Evolutionary conservation across 139 green algal species (phyloP).

Genomic region (Microglena sp.): DNA sequence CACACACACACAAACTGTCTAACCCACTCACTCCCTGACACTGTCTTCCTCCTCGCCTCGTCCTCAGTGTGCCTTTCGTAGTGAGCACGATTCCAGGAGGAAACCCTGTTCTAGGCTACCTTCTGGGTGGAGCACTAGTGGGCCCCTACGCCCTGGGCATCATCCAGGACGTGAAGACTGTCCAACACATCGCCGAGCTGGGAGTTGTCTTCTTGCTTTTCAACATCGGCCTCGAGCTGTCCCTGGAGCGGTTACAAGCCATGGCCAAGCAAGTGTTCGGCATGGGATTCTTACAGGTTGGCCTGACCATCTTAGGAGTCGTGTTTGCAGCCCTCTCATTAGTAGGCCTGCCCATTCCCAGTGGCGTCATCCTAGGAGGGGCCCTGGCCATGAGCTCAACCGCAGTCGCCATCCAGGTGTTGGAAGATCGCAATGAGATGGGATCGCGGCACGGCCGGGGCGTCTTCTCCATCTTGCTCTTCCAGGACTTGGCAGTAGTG

Average conservation of each 20-base stretch:
- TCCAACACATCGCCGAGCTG: slow-evolving; percentile 88
- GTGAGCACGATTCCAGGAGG: slow-evolving; percentile 80
- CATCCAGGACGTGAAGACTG: slow-evolving; percentile 60
- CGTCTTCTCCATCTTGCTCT: slow-evolving; percentile 92
- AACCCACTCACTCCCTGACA: too few species aligned
- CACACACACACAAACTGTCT: too few species aligned
- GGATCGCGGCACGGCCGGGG: slow-evolving; percentile 84
- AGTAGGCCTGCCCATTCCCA: slow-evolving; percentile 49
- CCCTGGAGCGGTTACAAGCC: slow-evolving; percentile 80
- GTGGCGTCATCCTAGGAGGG: slow-evolving; percentile 84
- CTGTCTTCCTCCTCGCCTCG: too few species aligned
- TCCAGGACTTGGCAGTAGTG: slow-evolving; percentile 97
- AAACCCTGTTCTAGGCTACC: slow-evolving; percentile 89
- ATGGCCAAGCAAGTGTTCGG: slow-evolving; percentile 99
- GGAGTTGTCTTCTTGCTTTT: slow-evolving; percentile 95
- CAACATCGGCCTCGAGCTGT: slow-evolving; percentile 96
- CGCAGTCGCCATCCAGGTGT: slow-evolving; percentile 90
- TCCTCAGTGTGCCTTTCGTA: slow-evolving; percentile 76
- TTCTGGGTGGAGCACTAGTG: slow-evolving; percentile 76
- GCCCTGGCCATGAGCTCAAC: slow-evolving; percentile 93
- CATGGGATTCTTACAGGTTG: slow-evolving; percentile 84
- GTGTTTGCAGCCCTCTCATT: slow-evolving; percentile 43
- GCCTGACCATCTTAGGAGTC: slow-evolving; percentile 57
- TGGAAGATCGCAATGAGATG: slow-evolving; percentile 89
- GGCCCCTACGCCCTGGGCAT: slow-evolving; percentile 75